These are phyloP conservation scores for Populus pruinosa DNA, from an alignment of 345 rosid genomes.

Conservation along the genomic window DNA sequence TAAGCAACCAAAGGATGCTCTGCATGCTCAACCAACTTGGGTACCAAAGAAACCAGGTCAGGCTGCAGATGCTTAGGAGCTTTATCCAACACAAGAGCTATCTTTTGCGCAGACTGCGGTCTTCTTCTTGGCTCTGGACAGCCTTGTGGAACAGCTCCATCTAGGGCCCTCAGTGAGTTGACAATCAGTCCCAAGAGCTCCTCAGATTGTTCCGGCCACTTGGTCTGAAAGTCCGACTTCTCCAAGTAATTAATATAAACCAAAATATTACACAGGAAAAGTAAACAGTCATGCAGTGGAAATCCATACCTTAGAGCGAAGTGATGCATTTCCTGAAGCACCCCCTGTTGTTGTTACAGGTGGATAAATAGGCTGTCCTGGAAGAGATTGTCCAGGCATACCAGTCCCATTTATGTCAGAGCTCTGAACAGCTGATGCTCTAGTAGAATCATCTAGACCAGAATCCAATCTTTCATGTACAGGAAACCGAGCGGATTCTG, in stretches of 20 bases:
- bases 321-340: conserved; percentile 50
- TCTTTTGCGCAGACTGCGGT: conserved; percentile 92
- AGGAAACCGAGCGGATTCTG: conserved; percentile 56
- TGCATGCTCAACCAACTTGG: conserved; percentile 92
- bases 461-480: conserved; percentile 68
- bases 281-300: conserved; percentile 12
- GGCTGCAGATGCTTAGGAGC: conserved; percentile 90
- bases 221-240: conserved; percentile 55
- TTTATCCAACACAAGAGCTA: conserved; percentile 87
- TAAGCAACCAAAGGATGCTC: conserved; percentile 92
- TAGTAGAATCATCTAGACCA: conserved; percentile 56
- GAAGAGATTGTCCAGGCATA: conserved; percentile 49
- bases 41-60: conserved; percentile 90
- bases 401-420: conserved; percentile 51
- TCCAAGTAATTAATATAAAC: conserved; percentile 23
- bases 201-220: conserved; percentile 99
- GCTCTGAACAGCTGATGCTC: conserved; percentile 71
- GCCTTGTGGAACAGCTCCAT: conserved; percentile 92
- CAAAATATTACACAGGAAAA: conserved; percentile 16
- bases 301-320: conserved; percentile 65
- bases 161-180: conserved; percentile 88
- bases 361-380: conserved; percentile 53
- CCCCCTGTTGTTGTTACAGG: conserved; percentile 63
- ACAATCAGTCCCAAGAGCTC: conserved; percentile 96
- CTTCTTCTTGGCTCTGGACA: conserved; percentile 93